phyloP scores from a whole-genome alignment of 1,139 yeast genomes.

The Zygosaccharomyces sapae region DNA sequence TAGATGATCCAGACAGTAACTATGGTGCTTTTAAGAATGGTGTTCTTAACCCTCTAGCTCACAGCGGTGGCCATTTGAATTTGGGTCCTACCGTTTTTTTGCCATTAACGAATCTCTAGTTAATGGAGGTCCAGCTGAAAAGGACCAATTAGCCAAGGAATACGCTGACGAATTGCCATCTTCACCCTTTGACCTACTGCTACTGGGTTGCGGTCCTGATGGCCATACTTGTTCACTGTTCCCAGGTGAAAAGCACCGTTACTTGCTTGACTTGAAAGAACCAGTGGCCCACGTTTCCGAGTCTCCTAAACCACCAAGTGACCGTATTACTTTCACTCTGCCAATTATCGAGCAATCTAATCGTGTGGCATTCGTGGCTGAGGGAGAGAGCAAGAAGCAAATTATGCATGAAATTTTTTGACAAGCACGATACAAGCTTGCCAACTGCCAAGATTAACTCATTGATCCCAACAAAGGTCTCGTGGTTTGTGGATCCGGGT shows the following conservation, averaged over 20 bases:
- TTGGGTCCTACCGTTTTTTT: slow-evolving; percentile 63
- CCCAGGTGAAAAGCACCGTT: slow-evolving; percentile 57
- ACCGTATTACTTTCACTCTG: slow-evolving; percentile 86
- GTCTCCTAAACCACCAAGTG: slow-evolving; percentile 90
- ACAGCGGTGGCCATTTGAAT: slow-evolving; percentile 23
- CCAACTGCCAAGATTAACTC: slow-evolving; percentile 75
- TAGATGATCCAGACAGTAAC: slow-evolving; percentile 78
- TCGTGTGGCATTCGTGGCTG: slow-evolving; percentile 75
- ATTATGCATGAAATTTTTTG: slow-evolving; percentile 67
- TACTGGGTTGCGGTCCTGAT: slow-evolving; percentile 97
- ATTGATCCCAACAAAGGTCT: slow-evolving; percentile 44
- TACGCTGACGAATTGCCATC: slow-evolving; percentile 73
- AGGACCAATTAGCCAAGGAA: slow-evolving; percentile 72
- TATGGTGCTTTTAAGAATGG: slow-evolving; percentile 82
- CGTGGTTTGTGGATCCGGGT: slow-evolving; percentile 77
- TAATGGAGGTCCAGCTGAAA: slow-evolving; percentile 51
- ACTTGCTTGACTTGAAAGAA: slow-evolving; percentile 66
- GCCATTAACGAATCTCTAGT: slow-evolving; percentile 76
- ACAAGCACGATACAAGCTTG: slow-evolving; percentile 46
- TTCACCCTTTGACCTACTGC: slow-evolving; percentile 72
- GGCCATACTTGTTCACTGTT: slow-evolving; percentile 96
- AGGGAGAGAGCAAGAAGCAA: slow-evolving; percentile 80
- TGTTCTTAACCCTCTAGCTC: slow-evolving; percentile 56
- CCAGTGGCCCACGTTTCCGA: slow-evolving; percentile 88
- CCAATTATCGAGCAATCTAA: slow-evolving; percentile 82